These are phyloP conservation scores for Phlebiopsis gigantea DNA, from an alignment of 768 basidiomycete genomes.

Conservation along the genomic window DNA sequence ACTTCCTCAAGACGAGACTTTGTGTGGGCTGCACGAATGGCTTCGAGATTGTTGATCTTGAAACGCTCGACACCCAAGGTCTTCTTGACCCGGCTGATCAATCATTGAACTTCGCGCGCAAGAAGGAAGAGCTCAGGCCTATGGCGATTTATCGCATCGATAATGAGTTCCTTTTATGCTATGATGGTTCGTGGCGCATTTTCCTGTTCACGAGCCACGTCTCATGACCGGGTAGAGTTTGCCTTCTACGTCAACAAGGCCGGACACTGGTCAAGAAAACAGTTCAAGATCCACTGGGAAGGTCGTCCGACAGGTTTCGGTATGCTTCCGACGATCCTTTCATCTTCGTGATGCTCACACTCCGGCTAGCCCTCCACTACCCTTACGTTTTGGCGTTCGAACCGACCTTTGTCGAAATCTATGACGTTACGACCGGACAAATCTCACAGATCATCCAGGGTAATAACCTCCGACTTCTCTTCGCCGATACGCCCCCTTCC, in stretches of 20 bases:
- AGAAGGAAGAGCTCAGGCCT: constrained; percentile 74
- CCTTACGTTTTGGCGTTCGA: constrained; percentile 97
- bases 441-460: constrained; percentile 95
- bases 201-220: neutral
- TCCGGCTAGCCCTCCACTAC: constrained; percentile 78
- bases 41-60: constrained; percentile 97
- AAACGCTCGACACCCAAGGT: constrained; percentile 95
- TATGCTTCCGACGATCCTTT: no score
- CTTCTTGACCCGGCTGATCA: constrained; percentile 89
- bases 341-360: neutral
- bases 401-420: constrained; percentile 92
- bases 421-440: constrained; percentile 88
- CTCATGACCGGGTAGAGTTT: constrained; percentile 58
- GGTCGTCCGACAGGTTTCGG: constrained; percentile 92
- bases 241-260: constrained; percentile 99
- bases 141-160: constrained; percentile 97
- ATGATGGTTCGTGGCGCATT: constrained; percentile 77
- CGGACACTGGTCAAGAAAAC: constrained; percentile 82
- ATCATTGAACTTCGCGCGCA: constrained; percentile 89
- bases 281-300: constrained; percentile 98
- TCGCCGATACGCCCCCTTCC: constrained; percentile 90
- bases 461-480: constrained; percentile 82
- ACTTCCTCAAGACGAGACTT: constrained; percentile 94
- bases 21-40: constrained; percentile 97
- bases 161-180: constrained; percentile 94